Evolutionary conservation across 768 basidiomycete species (phyloP).

Genomic region (Tylopilus cervinicoccineus): DNA sequence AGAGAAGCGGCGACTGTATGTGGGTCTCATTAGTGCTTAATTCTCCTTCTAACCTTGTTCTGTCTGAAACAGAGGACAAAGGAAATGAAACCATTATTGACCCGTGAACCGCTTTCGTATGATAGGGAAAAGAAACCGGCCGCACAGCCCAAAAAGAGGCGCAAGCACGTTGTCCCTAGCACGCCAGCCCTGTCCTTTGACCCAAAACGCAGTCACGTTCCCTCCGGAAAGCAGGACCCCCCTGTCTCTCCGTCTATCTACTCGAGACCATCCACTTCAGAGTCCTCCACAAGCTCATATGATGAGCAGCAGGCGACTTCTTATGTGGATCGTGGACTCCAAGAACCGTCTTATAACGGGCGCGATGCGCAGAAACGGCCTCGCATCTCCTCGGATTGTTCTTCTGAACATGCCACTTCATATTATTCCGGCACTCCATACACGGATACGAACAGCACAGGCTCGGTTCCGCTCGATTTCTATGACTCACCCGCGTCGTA

Average conservation of each 20-base stretch:
- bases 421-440: conserved; percentile 11
- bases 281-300: conserved; percentile 6
- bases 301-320: conserved; percentile 11
- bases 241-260: conserved; percentile 2
- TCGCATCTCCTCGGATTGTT: conserved; percentile 10
- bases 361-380: conserved; percentile 16
- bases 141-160: conserved; percentile 16
- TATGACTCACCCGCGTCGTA: conserved; percentile 20
- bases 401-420: conserved; percentile 5
- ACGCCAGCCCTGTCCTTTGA: conserved; percentile 19
- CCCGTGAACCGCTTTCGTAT: conserved; percentile 21
- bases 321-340: conserved; percentile 7
- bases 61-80: conserved; percentile 18
- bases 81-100: conserved; percentile 18
- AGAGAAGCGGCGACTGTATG: conserved; percentile 19
- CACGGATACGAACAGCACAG: conserved; percentile 13
- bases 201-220: conserved; percentile 18
- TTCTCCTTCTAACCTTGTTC: conserved; percentile 10
- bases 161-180: conserved; percentile 19
- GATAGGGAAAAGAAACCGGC: conserved; percentile 23
- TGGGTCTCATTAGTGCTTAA: conserved; percentile 10
- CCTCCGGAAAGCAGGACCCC: conserved; percentile 22
- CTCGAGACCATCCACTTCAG: conserved; percentile 10
- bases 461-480: conserved; percentile 10
- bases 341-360: conserved; percentile 5